A percentile compares a stretch with the other conserved stretches of the same genome.
Conservation (phyloP, 2,329 filamentous ascomycete genomes). For the Xylaria sp. region DNA sequence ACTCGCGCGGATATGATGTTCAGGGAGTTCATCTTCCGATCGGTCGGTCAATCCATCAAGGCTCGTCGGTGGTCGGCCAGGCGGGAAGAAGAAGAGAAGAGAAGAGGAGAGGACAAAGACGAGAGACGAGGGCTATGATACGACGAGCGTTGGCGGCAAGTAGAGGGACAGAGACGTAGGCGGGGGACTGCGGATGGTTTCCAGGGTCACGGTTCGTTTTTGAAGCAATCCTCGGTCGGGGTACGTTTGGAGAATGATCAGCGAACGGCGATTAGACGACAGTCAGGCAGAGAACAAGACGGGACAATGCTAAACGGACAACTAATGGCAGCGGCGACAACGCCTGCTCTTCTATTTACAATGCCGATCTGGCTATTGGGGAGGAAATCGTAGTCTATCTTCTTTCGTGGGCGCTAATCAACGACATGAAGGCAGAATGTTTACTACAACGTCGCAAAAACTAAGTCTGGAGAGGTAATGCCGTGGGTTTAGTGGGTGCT, state of each 20-base stretch:
- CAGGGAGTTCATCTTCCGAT: constrained; percentile 90
- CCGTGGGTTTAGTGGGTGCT: not conserved
- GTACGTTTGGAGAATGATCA: constrained; percentile 3
- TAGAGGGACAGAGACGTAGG: constrained; percentile 11
- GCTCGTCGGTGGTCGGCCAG: constrained; percentile 39
- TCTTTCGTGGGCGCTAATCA: constrained; percentile 24
- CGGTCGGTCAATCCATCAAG: constrained; percentile 64
- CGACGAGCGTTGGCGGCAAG: constrained; percentile 2
- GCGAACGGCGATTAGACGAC: constrained; percentile 1
- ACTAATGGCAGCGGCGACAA: constrained; percentile 14
- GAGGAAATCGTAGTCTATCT: constrained; percentile 16
- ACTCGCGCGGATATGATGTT: constrained; percentile 92
- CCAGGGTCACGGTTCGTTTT: constrained; percentile 13
- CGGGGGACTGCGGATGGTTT: constrained; percentile 6
- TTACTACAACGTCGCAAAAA: constrained; percentile 29
- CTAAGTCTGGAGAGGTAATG: not conserved
- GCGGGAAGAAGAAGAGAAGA: constrained; percentile 30
- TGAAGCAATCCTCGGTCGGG: constrained; percentile 10
- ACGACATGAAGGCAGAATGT: constrained; percentile 18
- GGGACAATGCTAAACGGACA: not conserved
- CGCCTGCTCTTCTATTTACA: constrained; percentile 28
- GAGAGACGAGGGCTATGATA: constrained; percentile 19
- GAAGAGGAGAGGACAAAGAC: not conserved
- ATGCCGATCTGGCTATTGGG: constrained; percentile 10
- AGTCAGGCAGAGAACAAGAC: constrained; percentile 2